Percentiles rank a stretch among this genome's conserved stretches.
These are phyloP conservation scores for Penicillium diatomitis DNA, from an alignment of 495 filamentous ascomycete genomes.

Conservation along the genomic window DNA sequence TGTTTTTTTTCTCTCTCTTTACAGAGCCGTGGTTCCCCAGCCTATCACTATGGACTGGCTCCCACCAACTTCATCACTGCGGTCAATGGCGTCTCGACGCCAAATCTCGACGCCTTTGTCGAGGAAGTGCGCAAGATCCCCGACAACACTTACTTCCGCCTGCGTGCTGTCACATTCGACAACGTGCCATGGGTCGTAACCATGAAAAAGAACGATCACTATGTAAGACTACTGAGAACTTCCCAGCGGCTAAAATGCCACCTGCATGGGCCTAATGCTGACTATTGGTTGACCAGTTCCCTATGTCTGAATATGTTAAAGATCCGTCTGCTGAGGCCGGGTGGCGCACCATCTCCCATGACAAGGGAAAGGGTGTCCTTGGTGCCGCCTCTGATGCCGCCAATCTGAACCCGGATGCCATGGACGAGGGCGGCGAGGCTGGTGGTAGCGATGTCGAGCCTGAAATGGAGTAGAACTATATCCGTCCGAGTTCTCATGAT, in stretches of 20 bases:
- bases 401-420: constrained; percentile 39
- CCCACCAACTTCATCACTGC: constrained; percentile 97
- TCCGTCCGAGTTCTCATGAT: background rate
- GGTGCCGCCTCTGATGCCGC: constrained; percentile 28
- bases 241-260: too few relatives aligned
- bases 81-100: constrained; percentile 80
- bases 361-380: constrained; percentile 40
- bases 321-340: constrained; percentile 52
- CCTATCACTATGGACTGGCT: constrained; percentile 86
- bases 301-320: constrained; percentile 79
- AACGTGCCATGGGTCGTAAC: constrained; percentile 96
- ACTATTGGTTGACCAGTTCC: constrained; percentile 43
- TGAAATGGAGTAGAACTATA: constrained; percentile 14
- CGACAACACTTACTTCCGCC: constrained; percentile 94
- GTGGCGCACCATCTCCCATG: constrained; percentile 66
- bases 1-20: background rate
- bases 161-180: constrained; percentile 92
- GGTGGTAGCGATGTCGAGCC: constrained; percentile 32
- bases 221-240: constrained; percentile 36
- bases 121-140: constrained; percentile 73
- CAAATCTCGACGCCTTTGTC: constrained; percentile 71
- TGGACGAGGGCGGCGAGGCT: constrained; percentile 31
- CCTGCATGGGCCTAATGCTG: too few relatives aligned
- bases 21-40: constrained; percentile 65
- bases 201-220: constrained; percentile 99